phyloP scores from a whole-genome alignment of 345 rosid species.

The Arabis alpina region DNA sequence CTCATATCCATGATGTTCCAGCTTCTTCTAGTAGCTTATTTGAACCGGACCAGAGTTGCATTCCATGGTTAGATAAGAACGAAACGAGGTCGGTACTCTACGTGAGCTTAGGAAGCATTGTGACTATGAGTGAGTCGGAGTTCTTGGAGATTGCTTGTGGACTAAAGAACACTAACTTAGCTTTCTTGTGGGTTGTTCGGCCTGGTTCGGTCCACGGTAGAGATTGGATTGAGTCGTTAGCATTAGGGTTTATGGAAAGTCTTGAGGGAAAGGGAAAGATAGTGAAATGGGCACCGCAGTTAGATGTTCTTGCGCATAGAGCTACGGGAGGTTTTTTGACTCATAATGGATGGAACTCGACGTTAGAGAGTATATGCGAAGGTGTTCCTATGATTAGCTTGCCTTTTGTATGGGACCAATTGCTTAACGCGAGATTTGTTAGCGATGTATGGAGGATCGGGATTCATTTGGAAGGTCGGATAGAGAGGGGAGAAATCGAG shows the following conservation, averaged over 20 bases:
- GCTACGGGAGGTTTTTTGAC: constrained; percentile 69
- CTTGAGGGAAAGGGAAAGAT: constrained; percentile 47
- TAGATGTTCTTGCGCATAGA: constrained; percentile 52
- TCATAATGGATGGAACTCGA: constrained; percentile 84
- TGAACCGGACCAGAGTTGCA: constrained; percentile 50
- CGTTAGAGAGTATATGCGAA: constrained; percentile 59
- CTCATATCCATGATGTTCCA: constrained; percentile 25
- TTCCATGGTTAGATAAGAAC: constrained; percentile 53
- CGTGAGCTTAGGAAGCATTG: constrained; percentile 59
- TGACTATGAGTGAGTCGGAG: constrained; percentile 38
- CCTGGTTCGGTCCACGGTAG: constrained; percentile 32
- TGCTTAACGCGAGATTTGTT: constrained; percentile 58
- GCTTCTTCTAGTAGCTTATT: constrained; percentile 42
- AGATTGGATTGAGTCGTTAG: constrained; percentile 25
- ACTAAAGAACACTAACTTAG: constrained; percentile 40
- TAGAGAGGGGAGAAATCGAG: constrained; percentile 54
- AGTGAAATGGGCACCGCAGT: constrained; percentile 53
- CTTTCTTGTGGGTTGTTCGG: constrained; percentile 61
- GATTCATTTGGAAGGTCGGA: constrained; percentile 69
- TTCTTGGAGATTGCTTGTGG: constrained; percentile 58
- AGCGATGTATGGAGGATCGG: constrained; percentile 68
- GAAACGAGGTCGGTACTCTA: constrained; percentile 52
- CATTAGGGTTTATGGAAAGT: constrained; percentile 40
- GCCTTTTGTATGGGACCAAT: constrained; percentile 68
- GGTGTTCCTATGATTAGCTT: constrained; percentile 82